A percentile compares a stretch with the other conserved stretches of the same genome.
These are phyloP conservation scores for Crucihimalaya himalaica DNA, from an alignment of 345 rosid genomes.

Conservation along the genomic window DNA sequence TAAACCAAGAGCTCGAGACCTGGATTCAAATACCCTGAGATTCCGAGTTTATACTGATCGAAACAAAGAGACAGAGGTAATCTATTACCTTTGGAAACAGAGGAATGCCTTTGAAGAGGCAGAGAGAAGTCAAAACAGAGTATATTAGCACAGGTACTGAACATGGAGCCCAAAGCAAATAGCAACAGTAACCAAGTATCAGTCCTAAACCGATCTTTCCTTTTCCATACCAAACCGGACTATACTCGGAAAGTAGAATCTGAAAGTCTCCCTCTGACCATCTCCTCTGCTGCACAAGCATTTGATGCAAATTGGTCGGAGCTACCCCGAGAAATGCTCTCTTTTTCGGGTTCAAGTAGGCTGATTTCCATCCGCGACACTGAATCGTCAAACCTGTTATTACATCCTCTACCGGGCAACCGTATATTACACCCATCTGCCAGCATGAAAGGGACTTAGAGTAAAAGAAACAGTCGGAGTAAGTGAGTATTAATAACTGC, in stretches of 20 bases:
- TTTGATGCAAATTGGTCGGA: slow-evolving; percentile 58
- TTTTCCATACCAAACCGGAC: slow-evolving; percentile 59
- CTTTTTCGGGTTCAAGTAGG: slow-evolving; percentile 55
- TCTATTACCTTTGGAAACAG: slow-evolving; percentile 67
- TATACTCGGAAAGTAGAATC: slow-evolving; percentile 56
- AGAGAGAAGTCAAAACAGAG: slow-evolving; percentile 61
- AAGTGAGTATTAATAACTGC: background rate
- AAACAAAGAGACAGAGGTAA: slow-evolving; percentile 3
- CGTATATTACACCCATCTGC: slow-evolving; percentile 77
- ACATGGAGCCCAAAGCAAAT: slow-evolving; percentile 61
- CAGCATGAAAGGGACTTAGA: background rate
- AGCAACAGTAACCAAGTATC: slow-evolving; percentile 49
- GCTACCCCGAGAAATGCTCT: slow-evolving; percentile 64
- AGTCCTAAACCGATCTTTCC: slow-evolving; percentile 59
- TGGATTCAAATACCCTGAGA: slow-evolving; percentile 26
- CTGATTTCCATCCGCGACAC: slow-evolving; percentile 77
- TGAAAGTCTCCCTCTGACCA: slow-evolving; percentile 84
- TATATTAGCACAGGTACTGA: slow-evolving; percentile 53
- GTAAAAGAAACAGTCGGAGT: background rate
- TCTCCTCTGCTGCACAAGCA: slow-evolving; percentile 70
- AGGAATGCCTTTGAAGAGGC: slow-evolving; percentile 57
- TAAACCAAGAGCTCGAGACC: slow-evolving; percentile 61
- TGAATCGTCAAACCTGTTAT: slow-evolving; percentile 77
- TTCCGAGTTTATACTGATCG: background rate
- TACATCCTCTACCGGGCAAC: slow-evolving; percentile 78